Percentiles rank a stretch among this genome's conserved stretches.
These are phyloP conservation scores for Linum lewisii DNA, from an alignment of 345 rosid species.

Conservation along the genomic window DNA sequence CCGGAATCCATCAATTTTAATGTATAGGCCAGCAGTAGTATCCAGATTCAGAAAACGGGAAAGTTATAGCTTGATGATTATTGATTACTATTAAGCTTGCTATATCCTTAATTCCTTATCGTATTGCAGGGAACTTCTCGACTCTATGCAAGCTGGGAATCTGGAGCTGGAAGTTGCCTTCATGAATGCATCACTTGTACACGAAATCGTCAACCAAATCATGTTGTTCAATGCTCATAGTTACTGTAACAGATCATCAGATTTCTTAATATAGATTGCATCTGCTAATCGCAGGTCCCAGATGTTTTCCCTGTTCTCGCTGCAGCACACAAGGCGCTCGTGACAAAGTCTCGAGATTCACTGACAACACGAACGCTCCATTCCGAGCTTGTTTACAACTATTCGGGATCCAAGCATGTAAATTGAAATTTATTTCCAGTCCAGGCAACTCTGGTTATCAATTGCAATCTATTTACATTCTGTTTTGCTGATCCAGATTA, in stretches of 20 bases:
- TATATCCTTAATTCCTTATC: background rate
- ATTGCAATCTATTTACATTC: too few species aligned
- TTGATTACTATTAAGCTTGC: background rate
- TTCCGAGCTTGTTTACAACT: slow-evolving; percentile 88
- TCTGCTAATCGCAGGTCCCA: slow-evolving; percentile 41
- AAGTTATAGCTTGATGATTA: background rate
- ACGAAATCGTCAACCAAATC: background rate
- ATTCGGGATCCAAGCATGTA: slow-evolving; percentile 90
- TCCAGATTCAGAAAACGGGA: too few species aligned
- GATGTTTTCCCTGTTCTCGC: slow-evolving; percentile 79
- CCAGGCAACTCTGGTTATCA: too few species aligned
- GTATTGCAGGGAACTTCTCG: slow-evolving; percentile 61
- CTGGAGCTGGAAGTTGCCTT: slow-evolving; percentile 77
- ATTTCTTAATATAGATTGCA: background rate
- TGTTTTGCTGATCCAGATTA: slow-evolving; percentile 37
- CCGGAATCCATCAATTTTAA: too few species aligned
- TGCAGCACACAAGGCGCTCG: slow-evolving; percentile 71
- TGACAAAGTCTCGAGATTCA: slow-evolving; percentile 63
- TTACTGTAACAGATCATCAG: too few species aligned
- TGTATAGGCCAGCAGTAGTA: too few species aligned
- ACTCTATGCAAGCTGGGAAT: slow-evolving; percentile 61
- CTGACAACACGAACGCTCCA: slow-evolving; percentile 80
- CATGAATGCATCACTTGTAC: slow-evolving; percentile 78
- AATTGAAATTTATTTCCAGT: too few species aligned
- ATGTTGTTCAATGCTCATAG: background rate